Evolutionary conservation across 352 stramenopile genomes (phyloP), one percentile per base, ranked within the genome.

Genomic region (Nannochloropsis limnetica): DNA sequence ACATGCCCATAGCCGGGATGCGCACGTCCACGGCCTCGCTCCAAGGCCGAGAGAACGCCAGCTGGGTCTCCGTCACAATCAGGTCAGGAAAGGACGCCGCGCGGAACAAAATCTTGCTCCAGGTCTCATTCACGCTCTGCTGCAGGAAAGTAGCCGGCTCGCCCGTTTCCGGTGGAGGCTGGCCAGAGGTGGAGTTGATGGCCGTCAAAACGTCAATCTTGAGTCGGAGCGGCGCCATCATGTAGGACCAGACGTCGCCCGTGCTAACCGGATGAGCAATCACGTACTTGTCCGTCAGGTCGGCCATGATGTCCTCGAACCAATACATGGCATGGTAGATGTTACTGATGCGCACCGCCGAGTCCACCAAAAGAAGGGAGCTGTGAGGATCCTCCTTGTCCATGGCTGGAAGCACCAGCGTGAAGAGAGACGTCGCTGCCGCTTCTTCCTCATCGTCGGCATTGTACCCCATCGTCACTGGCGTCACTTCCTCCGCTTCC

Each of bases 281-380:
- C 25, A 74, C 61, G 61, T 74, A 74, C 25, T 74, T 74, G 25
- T 74, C 61, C 11, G 61, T 74, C n/a, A 74, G 20, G 8, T 74
- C 61, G 61, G 61, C n/a, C 61, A 74, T 74, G 61, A 74, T 74
- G 61, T 74, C 61, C 20, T 74, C 61, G 9, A 74, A 74, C 61
- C 61, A 74, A 28, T 3, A 74, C 61, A 74, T 74, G 14, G 61
- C 61, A 11, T 74, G n/a, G 61, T 74, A 74, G 22, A 74, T 74
- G n/a, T 74, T 74, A 0, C 61, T 74, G 61, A 74, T 74, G 14
- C 61, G 61, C 6, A 74, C 25, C n/a, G 61, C 61, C 22, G 61
- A 29, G 61, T 74, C 25, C n/a, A 74, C 25, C n/a, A 74, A 20
- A 6, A 74, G 20, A 25, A 74, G n/a, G 11, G 61, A 74, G 11